phyloP scores from a whole-genome alignment of 2,329 filamentous ascomycete genomes.

The Fusarium buharicum region DNA sequence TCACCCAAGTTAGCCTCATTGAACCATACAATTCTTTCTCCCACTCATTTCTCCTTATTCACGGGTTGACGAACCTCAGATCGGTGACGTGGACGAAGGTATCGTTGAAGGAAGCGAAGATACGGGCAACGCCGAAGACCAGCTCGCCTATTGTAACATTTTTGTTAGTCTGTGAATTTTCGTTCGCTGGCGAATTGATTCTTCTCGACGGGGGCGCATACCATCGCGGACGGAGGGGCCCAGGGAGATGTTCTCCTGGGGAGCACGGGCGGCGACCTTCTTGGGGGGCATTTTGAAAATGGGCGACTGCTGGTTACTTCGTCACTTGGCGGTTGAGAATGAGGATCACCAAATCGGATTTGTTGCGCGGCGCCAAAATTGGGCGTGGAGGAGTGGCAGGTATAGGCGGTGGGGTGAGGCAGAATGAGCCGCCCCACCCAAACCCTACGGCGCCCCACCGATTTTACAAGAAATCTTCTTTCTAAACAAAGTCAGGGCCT shows the following conservation, averaged over 20 bases:
- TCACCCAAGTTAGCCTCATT: slow-evolving; percentile 57
- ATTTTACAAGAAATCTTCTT: slow-evolving; percentile 30
- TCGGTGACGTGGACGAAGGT: slow-evolving; percentile 99
- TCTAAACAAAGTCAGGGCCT: slow-evolving; percentile 8
- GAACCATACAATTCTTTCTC: slow-evolving; percentile 32
- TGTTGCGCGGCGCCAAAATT: slow-evolving; percentile 42
- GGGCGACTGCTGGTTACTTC: slow-evolving; percentile 50
- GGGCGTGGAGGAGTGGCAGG: slow-evolving; percentile 43
- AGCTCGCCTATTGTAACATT: slow-evolving; percentile 78
- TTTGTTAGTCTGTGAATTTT: slow-evolving; percentile 26
- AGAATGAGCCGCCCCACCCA: slow-evolving; percentile 46
- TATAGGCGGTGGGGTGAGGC: slow-evolving; percentile 52
- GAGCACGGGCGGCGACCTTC: slow-evolving; percentile 79
- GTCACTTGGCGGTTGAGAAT: slow-evolving; percentile 52
- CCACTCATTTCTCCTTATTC: slow-evolving; percentile 30
- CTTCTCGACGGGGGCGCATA: slow-evolving; percentile 55
- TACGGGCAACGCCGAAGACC: slow-evolving; percentile 97
- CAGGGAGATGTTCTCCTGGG: slow-evolving; percentile 97
- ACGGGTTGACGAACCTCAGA: slow-evolving; percentile 77
- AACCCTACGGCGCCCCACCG: slow-evolving; percentile 50
- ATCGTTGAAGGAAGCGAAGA: slow-evolving; percentile 93
- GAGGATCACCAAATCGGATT: slow-evolving; percentile 44
- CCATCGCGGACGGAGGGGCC: slow-evolving; percentile 97
- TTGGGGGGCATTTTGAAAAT: slow-evolving; percentile 86
- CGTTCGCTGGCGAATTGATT: slow-evolving; percentile 1